Percentiles rank a stretch among this genome's conserved stretches.
Evolutionary conservation across 176 grass and related monocot genomes (phyloP).

Genomic region (Zea luxurians): DNA sequence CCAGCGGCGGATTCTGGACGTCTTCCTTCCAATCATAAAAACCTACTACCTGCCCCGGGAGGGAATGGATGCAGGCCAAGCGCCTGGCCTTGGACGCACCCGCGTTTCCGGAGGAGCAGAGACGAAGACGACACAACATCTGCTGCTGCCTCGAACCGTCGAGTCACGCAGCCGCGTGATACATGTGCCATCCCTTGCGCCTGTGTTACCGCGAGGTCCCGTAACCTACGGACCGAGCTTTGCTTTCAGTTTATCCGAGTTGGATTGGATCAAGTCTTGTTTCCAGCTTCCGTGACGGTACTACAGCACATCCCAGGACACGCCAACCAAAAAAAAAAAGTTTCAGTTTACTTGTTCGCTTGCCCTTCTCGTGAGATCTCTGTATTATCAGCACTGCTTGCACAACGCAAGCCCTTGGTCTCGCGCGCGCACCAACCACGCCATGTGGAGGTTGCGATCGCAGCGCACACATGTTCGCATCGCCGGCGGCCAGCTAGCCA

Average conservation of each 20-base stretch:
- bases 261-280: not conserved
- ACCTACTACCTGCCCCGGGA: constrained; percentile 6
- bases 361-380: not conserved
- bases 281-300: not conserved
- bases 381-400: too few species aligned
- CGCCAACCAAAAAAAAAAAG: too few species aligned
- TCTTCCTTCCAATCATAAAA: constrained; percentile 19
- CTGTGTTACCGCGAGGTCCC: not conserved
- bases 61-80: not conserved
- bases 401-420: too few species aligned
- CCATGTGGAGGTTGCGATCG: constrained; percentile 35
- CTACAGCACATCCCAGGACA: too few species aligned
- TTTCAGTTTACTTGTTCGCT: too few species aligned
- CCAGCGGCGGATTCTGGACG: not conserved
- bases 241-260: not conserved
- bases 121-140: not conserved
- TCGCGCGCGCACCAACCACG: constrained; percentile 31
- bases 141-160: not conserved
- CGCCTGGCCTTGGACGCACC: constrained; percentile 10
- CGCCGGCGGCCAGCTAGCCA: constrained; percentile 1
- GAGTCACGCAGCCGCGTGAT: not conserved
- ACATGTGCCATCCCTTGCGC: not conserved
- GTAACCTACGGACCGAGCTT: too few species aligned
- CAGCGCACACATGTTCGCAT: constrained; percentile 28
- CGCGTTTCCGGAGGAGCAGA: not conserved